Percentiles rank a stretch among this genome's conserved stretches.
Conservation (phyloP, 2,329 filamentous ascomycete species). For the Corynespora cassiicola region DNA sequence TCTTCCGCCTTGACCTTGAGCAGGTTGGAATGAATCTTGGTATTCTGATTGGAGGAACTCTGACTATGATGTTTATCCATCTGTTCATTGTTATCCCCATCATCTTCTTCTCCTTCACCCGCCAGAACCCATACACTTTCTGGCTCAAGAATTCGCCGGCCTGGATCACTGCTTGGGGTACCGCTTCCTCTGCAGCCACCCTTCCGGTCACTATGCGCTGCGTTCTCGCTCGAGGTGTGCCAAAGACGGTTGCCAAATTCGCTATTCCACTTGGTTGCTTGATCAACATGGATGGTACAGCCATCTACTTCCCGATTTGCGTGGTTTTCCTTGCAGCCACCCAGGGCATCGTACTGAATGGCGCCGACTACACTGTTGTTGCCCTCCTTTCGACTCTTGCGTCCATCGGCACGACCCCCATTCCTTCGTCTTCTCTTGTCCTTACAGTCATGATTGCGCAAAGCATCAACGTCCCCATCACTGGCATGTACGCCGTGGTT, state of each 20-base stretch:
- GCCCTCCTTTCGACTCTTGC: constrained; percentile 58
- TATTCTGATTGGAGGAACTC: constrained; percentile 56
- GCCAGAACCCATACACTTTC: constrained; percentile 56
- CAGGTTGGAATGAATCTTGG: constrained; percentile 59
- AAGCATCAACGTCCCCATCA: constrained; percentile 53
- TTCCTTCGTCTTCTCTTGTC: constrained; percentile 60
- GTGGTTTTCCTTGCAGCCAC: constrained; percentile 61
- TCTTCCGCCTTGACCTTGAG: constrained; percentile 57
- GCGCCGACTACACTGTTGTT: constrained; percentile 58
- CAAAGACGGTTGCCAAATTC: constrained; percentile 55
- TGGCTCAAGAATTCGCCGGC: constrained; percentile 59
- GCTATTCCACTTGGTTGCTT: constrained; percentile 54
- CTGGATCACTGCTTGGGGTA: constrained; percentile 63
- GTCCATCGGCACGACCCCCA: constrained; percentile 62
- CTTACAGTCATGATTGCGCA: constrained; percentile 60
- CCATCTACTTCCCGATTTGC: constrained; percentile 62
- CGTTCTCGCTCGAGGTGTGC: constrained; percentile 49
- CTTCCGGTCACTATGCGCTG: constrained; percentile 57
- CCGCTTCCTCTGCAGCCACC: constrained; percentile 61
- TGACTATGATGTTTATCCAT: constrained; percentile 57
- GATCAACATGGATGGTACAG: constrained; percentile 47
- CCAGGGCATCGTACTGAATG: constrained; percentile 53
- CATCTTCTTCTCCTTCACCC: constrained; percentile 37
- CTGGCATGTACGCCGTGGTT: constrained; percentile 60
- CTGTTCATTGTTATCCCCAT: constrained; percentile 55